Percentiles rank a stretch among this genome's conserved stretches.
Evolutionary conservation across 352 stramenopile genomes (phyloP).

Genomic region (Blastocystis sp.): DNA sequence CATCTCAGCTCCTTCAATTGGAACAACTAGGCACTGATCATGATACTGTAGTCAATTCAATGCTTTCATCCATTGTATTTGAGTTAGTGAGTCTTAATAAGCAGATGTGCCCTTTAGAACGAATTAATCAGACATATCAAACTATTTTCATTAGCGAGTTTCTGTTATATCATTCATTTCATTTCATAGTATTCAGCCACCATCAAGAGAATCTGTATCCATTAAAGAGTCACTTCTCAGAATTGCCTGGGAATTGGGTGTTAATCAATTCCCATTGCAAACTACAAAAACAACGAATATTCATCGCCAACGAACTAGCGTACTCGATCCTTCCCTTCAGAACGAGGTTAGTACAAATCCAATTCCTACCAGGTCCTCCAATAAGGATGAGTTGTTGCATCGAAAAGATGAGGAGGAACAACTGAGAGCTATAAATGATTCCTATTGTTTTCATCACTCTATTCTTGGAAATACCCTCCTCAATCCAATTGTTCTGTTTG

Average conservation of each 20-base stretch:
- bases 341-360: not conserved
- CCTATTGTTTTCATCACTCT: not conserved
- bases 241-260: not conserved
- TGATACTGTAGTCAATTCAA: not conserved
- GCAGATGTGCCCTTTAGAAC: not conserved
- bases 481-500: not conserved
- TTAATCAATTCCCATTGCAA: too few species aligned
- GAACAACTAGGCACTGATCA: not conserved
- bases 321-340: not conserved
- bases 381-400: not conserved
- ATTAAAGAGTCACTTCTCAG: not conserved
- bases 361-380: not conserved
- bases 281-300: not conserved
- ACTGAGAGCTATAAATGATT: not conserved
- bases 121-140: not conserved
- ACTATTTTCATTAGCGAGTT: constrained; percentile 22
- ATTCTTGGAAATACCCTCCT: not conserved
- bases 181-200: not conserved
- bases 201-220: not conserved
- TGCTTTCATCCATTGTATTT: not conserved
- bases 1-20: not conserved
- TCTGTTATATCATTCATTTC: not conserved
- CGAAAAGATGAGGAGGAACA: not conserved
- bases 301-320: not conserved
- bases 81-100: too few species aligned